Evolutionary conservation across 1,139 yeast genomes (phyloP).

Genomic region (Tardiomyces blankii): DNA sequence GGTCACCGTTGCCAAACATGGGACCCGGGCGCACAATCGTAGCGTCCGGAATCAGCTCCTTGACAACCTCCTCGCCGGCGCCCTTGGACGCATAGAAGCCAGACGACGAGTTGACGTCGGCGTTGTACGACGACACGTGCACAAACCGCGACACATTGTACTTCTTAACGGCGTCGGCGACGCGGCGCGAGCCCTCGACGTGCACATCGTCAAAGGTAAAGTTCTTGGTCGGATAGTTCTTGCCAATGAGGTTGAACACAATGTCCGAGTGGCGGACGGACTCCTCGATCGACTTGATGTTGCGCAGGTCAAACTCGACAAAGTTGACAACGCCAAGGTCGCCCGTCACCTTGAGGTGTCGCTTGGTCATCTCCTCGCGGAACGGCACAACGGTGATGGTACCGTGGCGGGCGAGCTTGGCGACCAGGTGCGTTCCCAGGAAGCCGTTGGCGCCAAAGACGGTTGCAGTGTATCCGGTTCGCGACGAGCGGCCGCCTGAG

Average conservation of each 20-base stretch:
- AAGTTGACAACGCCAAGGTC: constrained; percentile 83
- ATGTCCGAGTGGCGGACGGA: constrained; percentile 75
- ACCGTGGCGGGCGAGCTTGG: constrained; percentile 75
- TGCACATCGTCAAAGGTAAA: constrained; percentile 76
- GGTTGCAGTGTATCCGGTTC: constrained; percentile 88
- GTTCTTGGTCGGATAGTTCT: constrained; percentile 69
- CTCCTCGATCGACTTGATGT: constrained; percentile 64
- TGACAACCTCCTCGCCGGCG: constrained; percentile 61
- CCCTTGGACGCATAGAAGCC: constrained; percentile 74
- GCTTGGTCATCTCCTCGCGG: constrained; percentile 69
- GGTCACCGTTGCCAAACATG: constrained; percentile 68
- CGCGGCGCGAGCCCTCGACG: constrained; percentile 67
- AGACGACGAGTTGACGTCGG: constrained; percentile 57
- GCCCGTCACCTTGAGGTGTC: constrained; percentile 75
- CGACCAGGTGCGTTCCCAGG: constrained; percentile 60
- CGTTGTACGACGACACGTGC: constrained; percentile 76
- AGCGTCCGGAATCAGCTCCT: constrained; percentile 57
- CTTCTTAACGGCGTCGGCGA: constrained; percentile 62
- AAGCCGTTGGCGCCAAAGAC: constrained; percentile 80
- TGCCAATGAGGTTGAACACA: constrained; percentile 72
- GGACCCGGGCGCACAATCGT: constrained; percentile 85
- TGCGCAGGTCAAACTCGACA: constrained; percentile 75
- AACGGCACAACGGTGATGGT: constrained; percentile 66
- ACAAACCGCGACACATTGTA: constrained; percentile 66
- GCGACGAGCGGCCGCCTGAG: constrained; percentile 68